These are phyloP conservation scores for Penicillium thymicola DNA, from an alignment of 2,329 filamentous ascomycete genomes.

Conservation along the genomic window DNA sequence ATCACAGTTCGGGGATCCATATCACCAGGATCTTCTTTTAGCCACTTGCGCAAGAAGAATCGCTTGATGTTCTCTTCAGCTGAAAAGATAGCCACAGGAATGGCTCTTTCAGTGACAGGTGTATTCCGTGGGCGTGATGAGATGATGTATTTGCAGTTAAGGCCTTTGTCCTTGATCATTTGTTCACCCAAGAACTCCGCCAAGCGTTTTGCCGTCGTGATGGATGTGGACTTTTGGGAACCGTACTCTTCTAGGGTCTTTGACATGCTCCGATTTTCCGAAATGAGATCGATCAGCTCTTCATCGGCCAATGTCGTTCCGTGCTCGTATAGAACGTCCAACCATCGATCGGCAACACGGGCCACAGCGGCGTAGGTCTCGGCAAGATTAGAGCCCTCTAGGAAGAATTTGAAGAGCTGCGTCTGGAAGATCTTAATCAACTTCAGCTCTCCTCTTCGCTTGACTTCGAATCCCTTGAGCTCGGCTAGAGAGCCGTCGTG, in stretches of 20 bases:
- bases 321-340: conserved; percentile 88
- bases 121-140: conserved; percentile 80
- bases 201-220: conserved; percentile 90
- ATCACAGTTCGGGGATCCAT: conserved; percentile 87
- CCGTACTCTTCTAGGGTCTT: conserved; percentile 98
- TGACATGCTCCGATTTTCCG: conserved; percentile 96
- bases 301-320: conserved; percentile 90
- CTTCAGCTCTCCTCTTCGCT: conserved; percentile 94
- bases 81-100: conserved; percentile 96
- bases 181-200: conserved; percentile 96
- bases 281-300: conserved; percentile 99
- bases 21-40: conserved; percentile 86
- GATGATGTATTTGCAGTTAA: conserved; percentile 99
- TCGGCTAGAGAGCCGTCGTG: conserved; percentile 94
- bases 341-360: conserved; percentile 91
- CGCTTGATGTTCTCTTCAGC: conserved; percentile 85
- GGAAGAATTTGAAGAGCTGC: conserved; percentile 98
- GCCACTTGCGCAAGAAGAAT: conserved; percentile 88
- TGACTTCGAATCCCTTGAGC: conserved; percentile 95
- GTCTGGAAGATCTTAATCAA: conserved; percentile 99
- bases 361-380: conserved; percentile 92
- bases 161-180: conserved; percentile 98
- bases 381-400: conserved; percentile 80
- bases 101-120: conserved; percentile 88
- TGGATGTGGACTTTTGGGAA: conserved; percentile 94